Evolutionary conservation across 371 early-diverging fungal genomes (phyloP).

Genomic region (Syncephalis fuscata): DNA sequence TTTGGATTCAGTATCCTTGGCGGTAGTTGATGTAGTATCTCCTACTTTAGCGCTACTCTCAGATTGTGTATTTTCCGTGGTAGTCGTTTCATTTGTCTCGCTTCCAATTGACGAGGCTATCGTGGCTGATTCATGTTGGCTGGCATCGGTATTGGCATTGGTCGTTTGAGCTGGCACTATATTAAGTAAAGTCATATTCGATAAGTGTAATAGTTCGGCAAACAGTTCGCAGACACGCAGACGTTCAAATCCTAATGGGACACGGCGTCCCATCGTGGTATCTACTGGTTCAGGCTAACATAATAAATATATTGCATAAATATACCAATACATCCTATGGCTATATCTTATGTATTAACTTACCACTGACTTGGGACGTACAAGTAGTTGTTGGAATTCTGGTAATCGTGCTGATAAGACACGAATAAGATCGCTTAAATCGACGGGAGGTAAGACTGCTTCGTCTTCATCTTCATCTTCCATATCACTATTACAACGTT

Average conservation of each 20-base stretch:
- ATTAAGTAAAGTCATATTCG: constrained; percentile 61
- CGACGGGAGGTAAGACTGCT: constrained; percentile 5
- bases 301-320: not conserved
- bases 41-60: not conserved
- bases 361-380: constrained; percentile 38
- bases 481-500: constrained; percentile 9
- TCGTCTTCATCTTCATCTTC: constrained; percentile 11
- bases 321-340: not conserved
- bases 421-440: constrained; percentile 61
- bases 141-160: not conserved
- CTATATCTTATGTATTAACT: constrained; percentile 5
- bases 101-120: too few relatives aligned
- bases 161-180: not conserved
- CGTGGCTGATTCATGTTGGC: too few relatives aligned
- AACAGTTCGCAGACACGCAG: constrained; percentile 88
- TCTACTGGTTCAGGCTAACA: constrained; percentile 25
- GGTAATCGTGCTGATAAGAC: constrained; percentile 53
- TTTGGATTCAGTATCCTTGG: not conserved
- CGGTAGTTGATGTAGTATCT: not conserved
- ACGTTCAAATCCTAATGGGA: constrained; percentile 82
- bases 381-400: constrained; percentile 41
- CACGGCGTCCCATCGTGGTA: constrained; percentile 43
- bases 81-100: not conserved
- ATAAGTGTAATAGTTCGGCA: constrained; percentile 84
- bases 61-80: not conserved